These are phyloP conservation scores for Lepidium africanum DNA, from an alignment of 345 rosid species.

Conservation along the genomic window DNA sequence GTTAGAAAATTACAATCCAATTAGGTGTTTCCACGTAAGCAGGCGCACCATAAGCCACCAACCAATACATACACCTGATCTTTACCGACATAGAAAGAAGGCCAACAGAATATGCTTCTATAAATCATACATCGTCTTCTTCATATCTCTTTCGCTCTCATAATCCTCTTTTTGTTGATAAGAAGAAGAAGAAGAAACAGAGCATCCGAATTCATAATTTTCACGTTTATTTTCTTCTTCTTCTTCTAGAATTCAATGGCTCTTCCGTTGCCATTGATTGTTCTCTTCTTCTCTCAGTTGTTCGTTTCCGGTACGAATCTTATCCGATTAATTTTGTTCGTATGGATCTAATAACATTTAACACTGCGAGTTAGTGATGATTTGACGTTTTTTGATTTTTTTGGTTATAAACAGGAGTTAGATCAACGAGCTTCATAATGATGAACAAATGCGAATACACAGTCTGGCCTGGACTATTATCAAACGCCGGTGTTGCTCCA, in stretches of 20 bases:
- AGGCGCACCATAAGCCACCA: conserved; percentile 14
- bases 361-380: background rate
- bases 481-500: conserved; percentile 61
- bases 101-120: conserved; percentile 3
- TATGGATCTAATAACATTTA: background rate
- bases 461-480: conserved; percentile 84
- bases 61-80: conserved; percentile 10
- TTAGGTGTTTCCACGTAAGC: background rate
- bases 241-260: conserved; percentile 33
- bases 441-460: conserved; percentile 67
- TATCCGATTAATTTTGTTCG: background rate
- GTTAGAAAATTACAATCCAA: background rate
- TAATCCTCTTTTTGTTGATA: background rate
- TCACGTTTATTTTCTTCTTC: conserved; percentile 20
- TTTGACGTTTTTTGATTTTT: background rate
- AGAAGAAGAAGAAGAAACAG: conserved; percentile 20
- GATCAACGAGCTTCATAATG: conserved; percentile 55
- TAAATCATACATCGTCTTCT: conserved; percentile 11
- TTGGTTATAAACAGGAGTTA: conserved; percentile 22
- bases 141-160: conserved; percentile 4
- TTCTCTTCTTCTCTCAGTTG: conserved; percentile 16
- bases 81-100: background rate
- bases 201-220: background rate
- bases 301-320: conserved; percentile 31
- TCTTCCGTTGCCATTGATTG: conserved; percentile 20